Base-by-base conservation (phyloP, 805 yeast species). In the Barnettozyma californica region DNA sequence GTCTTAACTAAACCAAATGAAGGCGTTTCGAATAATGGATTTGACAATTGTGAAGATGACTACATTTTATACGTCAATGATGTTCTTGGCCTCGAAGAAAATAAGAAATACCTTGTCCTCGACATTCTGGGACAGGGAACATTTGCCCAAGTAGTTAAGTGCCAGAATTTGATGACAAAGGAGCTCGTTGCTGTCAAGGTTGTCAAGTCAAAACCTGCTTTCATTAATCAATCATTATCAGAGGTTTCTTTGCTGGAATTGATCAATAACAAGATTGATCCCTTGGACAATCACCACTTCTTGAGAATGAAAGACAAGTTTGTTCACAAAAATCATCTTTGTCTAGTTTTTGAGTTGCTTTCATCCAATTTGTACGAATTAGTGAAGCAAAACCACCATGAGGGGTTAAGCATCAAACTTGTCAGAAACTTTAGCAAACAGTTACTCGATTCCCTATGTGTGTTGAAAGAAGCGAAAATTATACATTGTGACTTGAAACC, bases 401-500 rank as follows among this genome's bases (percentile, higher is more conserved):
- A 88, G 54, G 99, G 99, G 0, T 71, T 94, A 42, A 81, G 83
- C 49, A 84, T 89, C 60, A 83, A 83, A 55, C 65, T 92, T 36
- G 92, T 94, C 13, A 79, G 87, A 54, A 79, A 78, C 16, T 84
- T 94, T 57, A 76, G 96, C 0, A 78, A 74, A 43, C 99, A 94
- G 66, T 68, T 94, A 44, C 70, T 94, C 48, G 95, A 87, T 56
- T 80, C 97, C 0, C 69, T 94, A 58, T 75, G 85, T 37, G 84
- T 87, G 23, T 75, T 94, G 56, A 94, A 94, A 61, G 84, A 82
- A 37, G 81, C 87, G 41, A 85, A 87, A 54, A 75, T 94, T 58
- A 90, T 94, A 39, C 99, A 94, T 63, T 94, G 99, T 69, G 99
- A 94, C 68, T 71, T 94, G 62, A 94, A 94, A 64, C 99, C 99